A percentile compares a stretch with the other conserved stretches of the same genome.
phyloP scores from a whole-genome alignment of 2,329 filamentous ascomycete genomes.

The Phoma sp. region DNA sequence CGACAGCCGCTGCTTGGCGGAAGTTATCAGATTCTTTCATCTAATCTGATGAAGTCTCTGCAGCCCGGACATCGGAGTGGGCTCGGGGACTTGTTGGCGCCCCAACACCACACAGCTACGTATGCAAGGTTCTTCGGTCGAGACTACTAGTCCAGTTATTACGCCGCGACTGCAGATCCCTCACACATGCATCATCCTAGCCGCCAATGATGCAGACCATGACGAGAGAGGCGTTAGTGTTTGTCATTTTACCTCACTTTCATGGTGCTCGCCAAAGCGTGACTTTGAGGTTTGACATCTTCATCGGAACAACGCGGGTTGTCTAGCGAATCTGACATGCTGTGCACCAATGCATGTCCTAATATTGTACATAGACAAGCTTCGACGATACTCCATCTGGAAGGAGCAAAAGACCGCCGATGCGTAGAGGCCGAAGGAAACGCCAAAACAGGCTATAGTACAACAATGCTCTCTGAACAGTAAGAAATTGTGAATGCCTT shows the following conservation, averaged over 20 bases:
- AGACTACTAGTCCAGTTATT: slow-evolving; percentile 29
- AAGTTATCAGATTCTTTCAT: slow-evolving; percentile 26
- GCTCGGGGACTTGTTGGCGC: slow-evolving; percentile 19
- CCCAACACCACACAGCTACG: slow-evolving; percentile 16
- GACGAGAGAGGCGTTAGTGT: slow-evolving; percentile 35
- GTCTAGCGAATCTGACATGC: no score
- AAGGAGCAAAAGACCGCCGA: slow-evolving; percentile 4
- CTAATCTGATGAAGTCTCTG: slow-evolving; percentile 36
- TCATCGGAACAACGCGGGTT: slow-evolving; percentile 2
- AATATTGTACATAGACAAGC: no score
- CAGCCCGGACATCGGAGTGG: slow-evolving; percentile 28
- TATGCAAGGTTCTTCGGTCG: slow-evolving; percentile 30
- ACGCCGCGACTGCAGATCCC: slow-evolving; percentile 24
- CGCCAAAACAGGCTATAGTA: not conserved
- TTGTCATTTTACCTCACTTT: not conserved
- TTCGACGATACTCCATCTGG: not conserved
- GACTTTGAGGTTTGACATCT: slow-evolving; percentile 10
- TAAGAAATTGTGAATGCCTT: not conserved
- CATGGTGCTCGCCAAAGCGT: not conserved
- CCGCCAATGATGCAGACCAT: slow-evolving; percentile 19
- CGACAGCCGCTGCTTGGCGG: not conserved
- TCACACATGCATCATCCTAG: slow-evolving; percentile 22
- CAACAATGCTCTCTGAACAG: not conserved
- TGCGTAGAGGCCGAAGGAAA: not conserved
- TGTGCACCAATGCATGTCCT: no score